Conservation (phyloP, 2,329 filamentous ascomycete species). For the Fusarium goolgardi region DNA sequence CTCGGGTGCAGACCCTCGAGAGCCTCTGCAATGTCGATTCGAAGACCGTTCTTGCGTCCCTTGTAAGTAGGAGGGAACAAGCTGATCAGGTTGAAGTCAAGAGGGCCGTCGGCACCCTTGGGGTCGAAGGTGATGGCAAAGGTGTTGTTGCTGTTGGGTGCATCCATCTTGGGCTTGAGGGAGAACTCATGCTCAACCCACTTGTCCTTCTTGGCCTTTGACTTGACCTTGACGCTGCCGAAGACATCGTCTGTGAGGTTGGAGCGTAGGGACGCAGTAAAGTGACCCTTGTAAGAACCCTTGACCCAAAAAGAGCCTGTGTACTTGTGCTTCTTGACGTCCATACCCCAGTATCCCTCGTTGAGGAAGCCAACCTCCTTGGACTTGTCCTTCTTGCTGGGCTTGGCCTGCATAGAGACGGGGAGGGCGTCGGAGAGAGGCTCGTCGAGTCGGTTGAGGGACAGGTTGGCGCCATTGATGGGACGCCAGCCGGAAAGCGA, state of each 20-base stretch:
- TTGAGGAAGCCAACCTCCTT: conserved; percentile 61
- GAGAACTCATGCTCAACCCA: conserved; percentile 65
- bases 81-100: conserved; percentile 69
- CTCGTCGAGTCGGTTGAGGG: conserved; percentile 58
- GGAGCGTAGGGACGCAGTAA: conserved; percentile 61
- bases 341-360: conserved; percentile 69
- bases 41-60: conserved; percentile 66
- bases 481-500: conserved; percentile 60
- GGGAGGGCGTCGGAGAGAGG: conserved; percentile 66
- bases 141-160: conserved; percentile 66
- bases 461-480: conserved; percentile 57
- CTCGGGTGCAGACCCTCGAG: conserved; percentile 64
- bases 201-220: conserved; percentile 53
- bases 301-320: conserved; percentile 65
- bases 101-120: conserved; percentile 53
- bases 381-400: conserved; percentile 44
- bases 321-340: conserved; percentile 60
- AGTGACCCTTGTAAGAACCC: conserved; percentile 59
- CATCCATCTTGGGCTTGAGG: conserved; percentile 58
- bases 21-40: conserved; percentile 65
- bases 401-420: conserved; percentile 61
- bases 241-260: conserved; percentile 59
- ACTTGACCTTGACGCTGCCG: conserved; percentile 60
- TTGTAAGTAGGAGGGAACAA: conserved; percentile 72
- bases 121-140: conserved; percentile 66